Evolutionary conservation across 1,139 yeast genomes (phyloP).

Genomic region (Suhomyces anneliseae): DNA sequence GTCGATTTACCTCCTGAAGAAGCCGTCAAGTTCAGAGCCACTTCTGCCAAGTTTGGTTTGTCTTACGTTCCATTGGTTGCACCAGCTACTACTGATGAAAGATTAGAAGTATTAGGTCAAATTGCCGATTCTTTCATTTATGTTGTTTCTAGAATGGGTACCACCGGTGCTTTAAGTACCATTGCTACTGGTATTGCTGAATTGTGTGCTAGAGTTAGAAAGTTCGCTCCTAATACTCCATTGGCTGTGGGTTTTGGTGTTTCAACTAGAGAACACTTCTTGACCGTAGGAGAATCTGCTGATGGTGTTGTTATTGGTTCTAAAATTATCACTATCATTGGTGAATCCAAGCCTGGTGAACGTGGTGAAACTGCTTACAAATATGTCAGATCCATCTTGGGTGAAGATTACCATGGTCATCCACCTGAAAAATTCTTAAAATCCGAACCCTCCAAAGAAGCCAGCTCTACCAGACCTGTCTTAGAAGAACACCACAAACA

Average conservation of each 20-base stretch:
- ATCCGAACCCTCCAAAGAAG: conserved; percentile 25
- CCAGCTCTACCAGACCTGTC: conserved; percentile 32
- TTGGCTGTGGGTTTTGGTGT: conserved; percentile 98
- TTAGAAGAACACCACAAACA: conserved; percentile 59
- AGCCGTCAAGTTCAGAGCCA: conserved; percentile 80
- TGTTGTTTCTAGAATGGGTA: conserved; percentile 96
- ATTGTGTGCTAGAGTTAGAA: conserved; percentile 73
- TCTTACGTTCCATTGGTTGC: conserved; percentile 93
- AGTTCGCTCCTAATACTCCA: conserved; percentile 70
- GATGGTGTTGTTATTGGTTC: conserved; percentile 97
- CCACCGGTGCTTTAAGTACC: conserved; percentile 81
- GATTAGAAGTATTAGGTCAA: conserved; percentile 71
- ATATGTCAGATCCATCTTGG: conserved; percentile 70
- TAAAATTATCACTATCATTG: conserved; percentile 69
- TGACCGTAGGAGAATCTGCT: conserved; percentile 73
- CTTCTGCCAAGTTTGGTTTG: conserved; percentile 66
- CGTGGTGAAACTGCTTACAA: conserved; percentile 61
- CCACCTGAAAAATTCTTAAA: conserved; percentile 33
- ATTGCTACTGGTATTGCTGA: conserved; percentile 66
- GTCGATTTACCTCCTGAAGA: conserved; percentile 99
- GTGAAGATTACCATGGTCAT: conserved; percentile 50
- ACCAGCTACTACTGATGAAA: conserved; percentile 90
- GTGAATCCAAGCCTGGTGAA: conserved; percentile 60
- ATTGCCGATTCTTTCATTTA: conserved; percentile 95
- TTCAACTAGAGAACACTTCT: conserved; percentile 86